A percentile compares a stretch with the other conserved stretches of the same genome.
Evolutionary conservation across 352 stramenopile genomes (phyloP).

Genomic region (Phytophthora pluvialis): DNA sequence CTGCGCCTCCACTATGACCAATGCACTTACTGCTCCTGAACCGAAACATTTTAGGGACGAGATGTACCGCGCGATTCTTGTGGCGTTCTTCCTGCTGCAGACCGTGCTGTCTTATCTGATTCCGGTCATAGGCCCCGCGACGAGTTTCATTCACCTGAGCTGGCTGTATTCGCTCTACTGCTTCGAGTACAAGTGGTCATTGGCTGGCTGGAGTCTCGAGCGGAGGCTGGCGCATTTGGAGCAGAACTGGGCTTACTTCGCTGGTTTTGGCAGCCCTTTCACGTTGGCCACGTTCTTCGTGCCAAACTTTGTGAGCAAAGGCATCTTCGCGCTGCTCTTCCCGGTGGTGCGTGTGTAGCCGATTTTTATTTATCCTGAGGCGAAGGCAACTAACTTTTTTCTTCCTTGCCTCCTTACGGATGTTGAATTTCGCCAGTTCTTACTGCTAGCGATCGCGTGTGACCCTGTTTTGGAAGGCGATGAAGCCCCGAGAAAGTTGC

Average conservation of each 20-base stretch:
- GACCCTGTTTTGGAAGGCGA: slow-evolving; percentile 67
- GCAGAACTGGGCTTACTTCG: slow-evolving; percentile 90
- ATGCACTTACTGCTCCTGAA: background rate
- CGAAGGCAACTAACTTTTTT: background rate
- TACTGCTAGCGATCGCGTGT: slow-evolving; percentile 83
- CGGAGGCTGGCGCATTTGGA: slow-evolving; percentile 78
- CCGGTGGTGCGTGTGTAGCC: slow-evolving; percentile 59
- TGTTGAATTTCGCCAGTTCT: slow-evolving; percentile 53
- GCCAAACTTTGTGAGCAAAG: slow-evolving; percentile 91
- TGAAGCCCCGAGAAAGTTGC: slow-evolving; percentile 57
- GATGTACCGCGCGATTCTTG: slow-evolving; percentile 86
- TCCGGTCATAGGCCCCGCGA: slow-evolving; percentile 70
- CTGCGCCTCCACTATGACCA: too few species aligned
- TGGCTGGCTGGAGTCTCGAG: slow-evolving; percentile 88
- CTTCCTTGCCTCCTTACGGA: too few species aligned
- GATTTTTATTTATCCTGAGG: background rate
- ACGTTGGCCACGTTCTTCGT: slow-evolving; percentile 91
- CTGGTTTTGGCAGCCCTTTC: slow-evolving; percentile 86
- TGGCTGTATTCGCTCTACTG: slow-evolving; percentile 92
- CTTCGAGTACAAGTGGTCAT: slow-evolving; percentile 92
- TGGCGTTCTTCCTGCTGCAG: slow-evolving; percentile 87
- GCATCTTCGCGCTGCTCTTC: slow-evolving; percentile 89
- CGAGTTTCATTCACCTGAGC: slow-evolving; percentile 87
- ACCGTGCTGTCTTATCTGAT: slow-evolving; percentile 87
- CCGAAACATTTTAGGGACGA: slow-evolving; percentile 59